Conservation (phyloP, 108 stramenopile species). For the Pelagomonas calceolata region DNA sequence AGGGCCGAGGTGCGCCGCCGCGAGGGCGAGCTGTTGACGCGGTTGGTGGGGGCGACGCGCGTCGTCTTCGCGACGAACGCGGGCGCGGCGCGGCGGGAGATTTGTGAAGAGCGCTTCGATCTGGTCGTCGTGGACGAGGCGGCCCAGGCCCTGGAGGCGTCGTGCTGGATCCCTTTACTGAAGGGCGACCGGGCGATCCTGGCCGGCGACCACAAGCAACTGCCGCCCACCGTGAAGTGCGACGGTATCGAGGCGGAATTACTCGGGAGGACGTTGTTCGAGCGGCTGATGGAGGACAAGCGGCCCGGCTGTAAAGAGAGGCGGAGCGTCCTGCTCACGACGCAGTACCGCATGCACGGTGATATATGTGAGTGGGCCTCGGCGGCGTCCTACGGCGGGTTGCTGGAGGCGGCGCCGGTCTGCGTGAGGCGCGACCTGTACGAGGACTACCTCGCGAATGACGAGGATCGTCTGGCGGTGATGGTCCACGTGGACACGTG, state of each 20-base stretch:
- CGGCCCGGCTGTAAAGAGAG: background rate
- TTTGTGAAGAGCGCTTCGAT: slow-evolving; percentile 66
- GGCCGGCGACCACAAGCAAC: slow-evolving; percentile 91
- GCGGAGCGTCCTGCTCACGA: slow-evolving; percentile 62
- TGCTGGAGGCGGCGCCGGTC: slow-evolving; percentile 27
- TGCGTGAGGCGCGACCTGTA: slow-evolving; percentile 28
- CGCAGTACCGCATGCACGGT: slow-evolving; percentile 94
- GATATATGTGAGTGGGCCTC: slow-evolving; percentile 85
- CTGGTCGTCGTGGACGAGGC: slow-evolving; percentile 97
- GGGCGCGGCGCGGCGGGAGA: slow-evolving; percentile 49
- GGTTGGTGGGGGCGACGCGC: slow-evolving; percentile 36
- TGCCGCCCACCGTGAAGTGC: slow-evolving; percentile 84
- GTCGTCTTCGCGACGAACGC: slow-evolving; percentile 78
- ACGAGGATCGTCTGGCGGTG: background rate
- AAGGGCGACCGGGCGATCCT: slow-evolving; percentile 67
- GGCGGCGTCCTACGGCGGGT: slow-evolving; percentile 66
- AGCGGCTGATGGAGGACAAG: slow-evolving; percentile 61
- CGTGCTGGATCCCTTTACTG: slow-evolving; percentile 84
- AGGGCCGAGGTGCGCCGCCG: slow-evolving; percentile 72
- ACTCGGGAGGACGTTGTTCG: slow-evolving; percentile 81
- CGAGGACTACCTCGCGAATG: background rate
- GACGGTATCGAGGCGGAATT: slow-evolving; percentile 26
- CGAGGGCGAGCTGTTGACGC: slow-evolving; percentile 72
- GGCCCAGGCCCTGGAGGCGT: slow-evolving; percentile 87
- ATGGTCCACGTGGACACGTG: slow-evolving; percentile 83